Percentiles rank a stretch among this genome's conserved stretches.
Evolutionary conservation across 768 basidiomycete species (phyloP).

Genomic region (Royoungia palumana): DNA sequence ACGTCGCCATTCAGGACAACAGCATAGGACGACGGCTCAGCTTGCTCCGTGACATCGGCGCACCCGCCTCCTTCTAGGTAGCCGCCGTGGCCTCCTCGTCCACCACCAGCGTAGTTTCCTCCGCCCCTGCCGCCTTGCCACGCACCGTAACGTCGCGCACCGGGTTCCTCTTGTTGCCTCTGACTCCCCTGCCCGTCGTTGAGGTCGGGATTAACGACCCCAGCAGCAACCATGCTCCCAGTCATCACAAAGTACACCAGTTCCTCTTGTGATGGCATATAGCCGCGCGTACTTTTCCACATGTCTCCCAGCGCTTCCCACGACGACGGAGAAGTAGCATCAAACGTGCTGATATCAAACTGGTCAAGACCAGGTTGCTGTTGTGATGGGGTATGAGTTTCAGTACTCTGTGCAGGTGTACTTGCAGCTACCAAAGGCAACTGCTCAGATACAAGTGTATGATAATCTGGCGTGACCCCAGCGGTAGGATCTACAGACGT

Average conservation of each 20-base stretch:
- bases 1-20: constrained; percentile 54
- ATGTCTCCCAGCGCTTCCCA: constrained; percentile 81
- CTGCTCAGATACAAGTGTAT: constrained; percentile 41
- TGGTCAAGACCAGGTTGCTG: constrained; percentile 52
- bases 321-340: constrained; percentile 66
- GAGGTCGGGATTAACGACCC: constrained; percentile 13
- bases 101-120: constrained; percentile 35
- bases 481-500: constrained; percentile 41
- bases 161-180: constrained; percentile 32
- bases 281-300: constrained; percentile 69
- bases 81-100: constrained; percentile 42
- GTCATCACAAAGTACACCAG: constrained; percentile 72
- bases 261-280: constrained; percentile 67
- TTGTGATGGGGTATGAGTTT: constrained; percentile 31
- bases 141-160: constrained; percentile 33
- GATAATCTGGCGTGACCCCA: constrained; percentile 47
- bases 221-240: constrained; percentile 21
- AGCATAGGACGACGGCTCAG: constrained; percentile 51
- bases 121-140: constrained; percentile 39
- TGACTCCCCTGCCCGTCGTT: constrained; percentile 21
- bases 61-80: constrained; percentile 42
- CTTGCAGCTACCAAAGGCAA: constrained; percentile 49
- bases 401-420: constrained; percentile 50
- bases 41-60: constrained; percentile 25
- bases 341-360: constrained; percentile 71